These are phyloP conservation scores for Arxiozyma bovina DNA, from an alignment of 1,139 yeast species.

Conservation along the genomic window DNA sequence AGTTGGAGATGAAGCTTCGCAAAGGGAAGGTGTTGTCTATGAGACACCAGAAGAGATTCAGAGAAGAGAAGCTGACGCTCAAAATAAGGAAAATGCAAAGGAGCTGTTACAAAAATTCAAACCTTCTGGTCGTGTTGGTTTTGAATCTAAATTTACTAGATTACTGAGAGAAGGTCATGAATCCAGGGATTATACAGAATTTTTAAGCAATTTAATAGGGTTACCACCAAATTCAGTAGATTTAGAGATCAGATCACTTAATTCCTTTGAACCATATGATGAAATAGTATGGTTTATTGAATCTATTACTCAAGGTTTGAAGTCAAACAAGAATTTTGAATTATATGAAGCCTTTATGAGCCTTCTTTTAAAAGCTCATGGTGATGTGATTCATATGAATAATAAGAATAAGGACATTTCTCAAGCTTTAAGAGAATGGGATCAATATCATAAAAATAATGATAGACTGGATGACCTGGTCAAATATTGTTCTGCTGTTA, in stretches of 20 bases:
- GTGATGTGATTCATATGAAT: constrained; percentile 60
- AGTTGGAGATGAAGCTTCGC: constrained; percentile 63
- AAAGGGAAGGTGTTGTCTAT: constrained; percentile 42
- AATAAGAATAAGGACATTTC: constrained; percentile 35
- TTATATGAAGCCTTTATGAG: constrained; percentile 60
- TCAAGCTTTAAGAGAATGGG: constrained; percentile 45
- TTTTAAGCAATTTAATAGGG: constrained; percentile 47
- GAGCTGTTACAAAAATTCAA: constrained; percentile 25
- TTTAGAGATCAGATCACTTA: constrained; percentile 74
- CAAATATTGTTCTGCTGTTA: constrained; percentile 79
- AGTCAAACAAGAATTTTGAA: constrained; percentile 44
- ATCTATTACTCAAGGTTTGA: constrained; percentile 55
- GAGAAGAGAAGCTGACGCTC: constrained; percentile 11
- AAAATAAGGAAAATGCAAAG: constrained; percentile 17
- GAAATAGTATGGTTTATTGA: constrained; percentile 60
- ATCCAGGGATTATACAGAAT: constrained; percentile 37
- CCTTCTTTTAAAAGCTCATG: constrained; percentile 67
- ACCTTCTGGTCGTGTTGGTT: constrained; percentile 33
- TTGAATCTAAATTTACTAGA: constrained; percentile 70
- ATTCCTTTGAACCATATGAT: constrained; percentile 42
- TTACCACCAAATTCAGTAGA: constrained; percentile 77
- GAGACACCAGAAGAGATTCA: constrained; percentile 16
- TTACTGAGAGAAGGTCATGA: constrained; percentile 47
- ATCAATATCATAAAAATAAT: constrained; percentile 38
- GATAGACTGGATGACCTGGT: constrained; percentile 56